phyloP scores from a whole-genome alignment of 306 rosid genomes.

The Lotus japonicus region DNA sequence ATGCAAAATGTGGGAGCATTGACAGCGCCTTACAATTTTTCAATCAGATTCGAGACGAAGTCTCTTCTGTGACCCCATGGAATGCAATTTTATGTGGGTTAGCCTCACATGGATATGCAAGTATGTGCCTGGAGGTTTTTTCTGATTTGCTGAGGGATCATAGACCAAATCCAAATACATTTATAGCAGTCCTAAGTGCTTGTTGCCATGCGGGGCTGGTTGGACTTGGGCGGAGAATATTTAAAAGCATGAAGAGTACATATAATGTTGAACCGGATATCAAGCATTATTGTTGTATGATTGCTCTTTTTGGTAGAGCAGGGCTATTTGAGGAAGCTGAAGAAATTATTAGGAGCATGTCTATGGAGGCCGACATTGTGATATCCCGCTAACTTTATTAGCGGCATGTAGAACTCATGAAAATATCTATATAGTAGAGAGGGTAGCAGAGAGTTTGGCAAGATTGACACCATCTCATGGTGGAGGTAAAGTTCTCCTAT shows the following conservation, averaged over 20 bases:
- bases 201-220: constrained; percentile 90
- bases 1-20: constrained; percentile 87
- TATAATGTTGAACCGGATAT: constrained; percentile 65
- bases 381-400: constrained; percentile 88
- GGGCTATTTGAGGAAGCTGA: constrained; percentile 77
- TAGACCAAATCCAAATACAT: constrained; percentile 69
- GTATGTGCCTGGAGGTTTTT: constrained; percentile 59
- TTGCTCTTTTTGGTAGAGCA: constrained; percentile 86
- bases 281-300: constrained; percentile 90
- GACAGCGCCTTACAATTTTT: constrained; percentile 54
- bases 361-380: constrained; percentile 71
- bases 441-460: constrained; percentile 60
- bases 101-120: constrained; percentile 79
- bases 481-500: constrained; percentile 64
- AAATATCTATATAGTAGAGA: constrained; percentile 68
- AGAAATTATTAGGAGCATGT: constrained; percentile 58
- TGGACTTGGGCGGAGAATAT: constrained; percentile 60
- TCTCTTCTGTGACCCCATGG: constrained; percentile 69
- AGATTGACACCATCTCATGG: constrained; percentile 72
- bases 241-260: constrained; percentile 59
- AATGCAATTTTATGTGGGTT: constrained; percentile 83
- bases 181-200: constrained; percentile 74
- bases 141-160: constrained; percentile 46
- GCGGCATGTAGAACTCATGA: constrained; percentile 84
- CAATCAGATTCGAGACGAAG: constrained; percentile 44